Conservation (phyloP, 208 protist species). For the Trypanosoma platydactyli region DNA sequence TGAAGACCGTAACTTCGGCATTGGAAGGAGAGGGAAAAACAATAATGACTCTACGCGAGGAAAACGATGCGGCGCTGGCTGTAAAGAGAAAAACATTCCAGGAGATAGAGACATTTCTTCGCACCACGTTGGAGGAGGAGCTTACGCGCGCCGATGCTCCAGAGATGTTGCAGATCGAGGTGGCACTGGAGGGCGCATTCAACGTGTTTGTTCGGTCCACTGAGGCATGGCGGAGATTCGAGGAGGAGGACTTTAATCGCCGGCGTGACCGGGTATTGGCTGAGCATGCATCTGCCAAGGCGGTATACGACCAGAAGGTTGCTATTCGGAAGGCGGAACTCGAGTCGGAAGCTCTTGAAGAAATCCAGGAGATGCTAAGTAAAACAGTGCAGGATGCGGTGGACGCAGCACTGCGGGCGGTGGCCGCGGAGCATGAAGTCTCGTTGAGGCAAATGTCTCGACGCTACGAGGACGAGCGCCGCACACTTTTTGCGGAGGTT, state of each 20-base stretch:
- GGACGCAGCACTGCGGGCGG: conserved; percentile 30
- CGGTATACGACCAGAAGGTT: conserved; percentile 43
- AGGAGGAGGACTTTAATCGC: conserved; percentile 43
- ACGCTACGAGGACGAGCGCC: conserved; percentile 54
- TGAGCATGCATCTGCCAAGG: conserved; percentile 43
- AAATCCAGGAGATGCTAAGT: conserved; percentile 45
- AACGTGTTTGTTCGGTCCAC: conserved; percentile 37
- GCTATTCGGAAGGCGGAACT: conserved; percentile 31
- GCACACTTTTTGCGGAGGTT: conserved; percentile 45
- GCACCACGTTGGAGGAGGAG: conserved; percentile 32
- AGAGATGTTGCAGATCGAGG: conserved; percentile 35
- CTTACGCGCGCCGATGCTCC: conserved; percentile 24
- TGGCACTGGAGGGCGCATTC: conserved; percentile 56
- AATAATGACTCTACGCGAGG: conserved; percentile 1
- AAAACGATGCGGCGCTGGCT: conserved; percentile 1
- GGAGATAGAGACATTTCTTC: conserved; percentile 42
- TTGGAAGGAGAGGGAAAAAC: too few relatives aligned
- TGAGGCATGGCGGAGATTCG: conserved; percentile 42
- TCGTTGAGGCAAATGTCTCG: conserved; percentile 24
- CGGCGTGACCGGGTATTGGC: conserved; percentile 45
- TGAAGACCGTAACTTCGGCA: too few relatives aligned
- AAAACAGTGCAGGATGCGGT: conserved; percentile 34
- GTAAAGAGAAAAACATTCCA: conserved; percentile 31
- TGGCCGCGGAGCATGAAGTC: conserved; percentile 34
- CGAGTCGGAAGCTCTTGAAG: conserved; percentile 35